A percentile compares a stretch with the other conserved stretches of the same genome.
These are phyloP conservation scores for Saturnispora quitensis DNA, from an alignment of 805 yeast genomes.

Conservation along the genomic window DNA sequence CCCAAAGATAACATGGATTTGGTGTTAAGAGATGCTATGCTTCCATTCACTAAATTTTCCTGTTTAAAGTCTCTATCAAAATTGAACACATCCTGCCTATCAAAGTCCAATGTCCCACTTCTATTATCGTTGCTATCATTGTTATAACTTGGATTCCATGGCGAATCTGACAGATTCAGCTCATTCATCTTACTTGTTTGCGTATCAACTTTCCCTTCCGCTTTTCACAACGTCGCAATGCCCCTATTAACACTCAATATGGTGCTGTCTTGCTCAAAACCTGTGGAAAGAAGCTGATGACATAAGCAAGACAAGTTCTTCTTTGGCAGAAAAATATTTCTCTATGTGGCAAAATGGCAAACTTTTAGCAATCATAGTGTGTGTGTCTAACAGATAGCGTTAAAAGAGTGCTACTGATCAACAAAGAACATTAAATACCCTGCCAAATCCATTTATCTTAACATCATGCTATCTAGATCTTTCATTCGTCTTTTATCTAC, in stretches of 20 bases:
- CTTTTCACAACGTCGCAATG: background rate
- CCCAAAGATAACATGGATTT: background rate
- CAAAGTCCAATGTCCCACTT: background rate
- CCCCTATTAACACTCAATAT: background rate
- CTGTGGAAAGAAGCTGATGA: background rate
- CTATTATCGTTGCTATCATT: background rate
- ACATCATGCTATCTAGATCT: constrained; percentile 1
- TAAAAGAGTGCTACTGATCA: background rate
- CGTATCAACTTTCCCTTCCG: background rate
- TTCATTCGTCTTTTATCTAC: constrained; percentile 44
- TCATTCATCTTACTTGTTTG: background rate
- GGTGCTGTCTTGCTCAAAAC: background rate
- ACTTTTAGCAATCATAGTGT: background rate
- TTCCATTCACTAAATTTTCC: background rate
- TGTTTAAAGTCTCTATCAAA: background rate
- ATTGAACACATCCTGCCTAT: background rate
- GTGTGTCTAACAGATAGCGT: background rate
- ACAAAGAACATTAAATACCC: background rate
- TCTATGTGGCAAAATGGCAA: background rate
- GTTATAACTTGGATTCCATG: background rate
- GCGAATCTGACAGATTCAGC: background rate
- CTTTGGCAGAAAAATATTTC: background rate
- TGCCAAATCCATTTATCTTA: background rate
- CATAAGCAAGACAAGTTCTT: background rate
- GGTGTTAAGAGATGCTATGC: background rate